A percentile compares a stretch with the other conserved stretches of the same genome.
These are phyloP conservation scores for Adansonia digitata DNA, from an alignment of 345 rosid species.

Conservation along the genomic window DNA sequence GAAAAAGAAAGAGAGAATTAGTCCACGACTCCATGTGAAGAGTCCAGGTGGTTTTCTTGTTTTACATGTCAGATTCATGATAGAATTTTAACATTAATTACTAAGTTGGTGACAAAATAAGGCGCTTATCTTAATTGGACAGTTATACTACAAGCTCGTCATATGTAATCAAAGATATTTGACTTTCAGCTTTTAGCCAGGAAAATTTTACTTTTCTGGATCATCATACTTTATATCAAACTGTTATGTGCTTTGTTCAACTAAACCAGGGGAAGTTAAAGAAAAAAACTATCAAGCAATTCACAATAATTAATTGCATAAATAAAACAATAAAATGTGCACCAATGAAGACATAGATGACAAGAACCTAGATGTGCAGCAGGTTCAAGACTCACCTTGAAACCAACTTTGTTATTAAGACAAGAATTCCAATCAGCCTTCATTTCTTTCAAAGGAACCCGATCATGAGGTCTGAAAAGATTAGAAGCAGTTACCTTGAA, in stretches of 20 bases:
- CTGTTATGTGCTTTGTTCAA: neutral
- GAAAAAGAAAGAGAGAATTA: neutral
- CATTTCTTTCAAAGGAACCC: conserved; percentile 89
- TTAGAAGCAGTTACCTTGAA: conserved; percentile 2
- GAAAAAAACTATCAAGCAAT: conserved; percentile 1
- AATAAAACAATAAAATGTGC: neutral
- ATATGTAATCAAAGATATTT: neutral
- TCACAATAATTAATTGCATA: neutral
- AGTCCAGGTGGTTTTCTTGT: neutral
- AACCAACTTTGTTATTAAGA: conserved; percentile 80
- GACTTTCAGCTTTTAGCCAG: neutral
- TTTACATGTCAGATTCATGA: neutral
- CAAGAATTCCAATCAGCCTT: conserved; percentile 99
- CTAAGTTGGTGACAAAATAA: neutral
- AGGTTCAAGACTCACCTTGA: conserved; percentile 54
- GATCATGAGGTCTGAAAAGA: conserved; percentile 85
- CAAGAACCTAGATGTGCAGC: neutral
- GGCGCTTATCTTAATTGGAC: neutral
- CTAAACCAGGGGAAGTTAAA: neutral
- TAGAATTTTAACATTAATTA: neutral
- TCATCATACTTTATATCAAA: neutral
- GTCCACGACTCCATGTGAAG: neutral
- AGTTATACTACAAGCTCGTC: neutral
- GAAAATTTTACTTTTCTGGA: neutral
- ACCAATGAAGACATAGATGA: neutral